Conservation (phyloP, 177 flowering plant species). For the Vitis hybrid region DNA sequence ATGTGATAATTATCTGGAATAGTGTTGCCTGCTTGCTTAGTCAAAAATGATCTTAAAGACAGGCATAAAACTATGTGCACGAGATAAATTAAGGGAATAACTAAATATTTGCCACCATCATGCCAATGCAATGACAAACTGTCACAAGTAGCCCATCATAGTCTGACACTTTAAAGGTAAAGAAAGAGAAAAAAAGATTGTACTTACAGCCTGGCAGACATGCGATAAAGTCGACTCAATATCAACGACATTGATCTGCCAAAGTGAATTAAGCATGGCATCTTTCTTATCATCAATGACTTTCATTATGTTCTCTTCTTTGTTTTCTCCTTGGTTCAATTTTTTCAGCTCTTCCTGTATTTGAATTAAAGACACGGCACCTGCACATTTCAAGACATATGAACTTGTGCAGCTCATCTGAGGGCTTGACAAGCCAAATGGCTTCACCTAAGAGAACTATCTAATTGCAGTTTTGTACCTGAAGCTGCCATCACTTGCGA, state of each 20-base stretch:
- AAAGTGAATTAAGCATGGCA: constrained; percentile 75
- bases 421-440: neutral
- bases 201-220: constrained; percentile 76
- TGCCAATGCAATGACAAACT: no score
- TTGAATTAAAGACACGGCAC: constrained; percentile 76
- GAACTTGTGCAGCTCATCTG: neutral
- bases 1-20: no score
- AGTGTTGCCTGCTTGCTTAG: no score
- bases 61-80: no score
- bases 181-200: neutral
- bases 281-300: constrained; percentile 73
- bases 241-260: constrained; percentile 92
- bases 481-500: constrained; percentile 91
- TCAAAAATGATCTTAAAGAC: no score
- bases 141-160: no score
- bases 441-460: neutral
- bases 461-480: constrained; percentile 41
- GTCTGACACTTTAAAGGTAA: no score
- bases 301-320: constrained; percentile 60
- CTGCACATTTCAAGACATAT: constrained; percentile 31
- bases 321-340: constrained; percentile 54
- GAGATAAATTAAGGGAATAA: no score
- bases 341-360: constrained; percentile 68
- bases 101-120: no score
- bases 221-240: constrained; percentile 79